These are phyloP conservation scores for Aphanomyces astaci DNA, from an alignment of 352 stramenopile genomes.

Conservation along the genomic window DNA sequence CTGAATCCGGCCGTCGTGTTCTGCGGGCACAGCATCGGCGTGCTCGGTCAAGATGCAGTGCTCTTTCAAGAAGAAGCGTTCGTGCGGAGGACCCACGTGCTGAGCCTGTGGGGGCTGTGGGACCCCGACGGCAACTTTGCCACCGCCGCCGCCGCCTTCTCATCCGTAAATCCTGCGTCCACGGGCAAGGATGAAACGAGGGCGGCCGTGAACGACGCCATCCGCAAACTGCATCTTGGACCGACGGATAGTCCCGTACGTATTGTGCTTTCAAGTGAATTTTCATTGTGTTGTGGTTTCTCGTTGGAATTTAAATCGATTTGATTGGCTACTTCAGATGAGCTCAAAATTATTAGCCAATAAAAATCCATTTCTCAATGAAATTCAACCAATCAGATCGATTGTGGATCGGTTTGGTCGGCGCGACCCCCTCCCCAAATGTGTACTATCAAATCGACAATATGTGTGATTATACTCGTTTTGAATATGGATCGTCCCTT, in stretches of 20 bases:
- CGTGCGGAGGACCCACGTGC: slow-evolving; percentile 32
- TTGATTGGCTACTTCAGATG: too few relatives aligned
- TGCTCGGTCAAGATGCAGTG: slow-evolving; percentile 25
- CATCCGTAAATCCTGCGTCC: slow-evolving; percentile 33
- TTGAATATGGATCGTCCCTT: too few relatives aligned
- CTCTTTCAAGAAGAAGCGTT: slow-evolving; percentile 44
- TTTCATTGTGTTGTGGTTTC: too few relatives aligned
- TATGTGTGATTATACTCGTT: too few relatives aligned
- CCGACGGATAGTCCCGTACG: slow-evolving; percentile 47
- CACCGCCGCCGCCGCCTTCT: slow-evolving; percentile 62
- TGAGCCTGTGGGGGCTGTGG: slow-evolving; percentile 75
- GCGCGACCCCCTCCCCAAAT: too few relatives aligned
- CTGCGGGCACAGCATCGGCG: slow-evolving; percentile 68
- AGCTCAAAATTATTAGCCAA: too few relatives aligned
- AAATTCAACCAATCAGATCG: too few relatives aligned
- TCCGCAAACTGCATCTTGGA: slow-evolving; percentile 64
- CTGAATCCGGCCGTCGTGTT: slow-evolving; percentile 67
- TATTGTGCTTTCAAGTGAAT: neutral
- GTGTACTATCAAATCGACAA: too few relatives aligned
- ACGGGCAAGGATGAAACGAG: slow-evolving; percentile 42
- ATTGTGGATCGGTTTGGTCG: too few relatives aligned
- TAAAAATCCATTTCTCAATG: too few relatives aligned
- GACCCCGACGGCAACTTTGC: slow-evolving; percentile 75
- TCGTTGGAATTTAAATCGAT: neutral
- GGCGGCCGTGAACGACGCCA: slow-evolving; percentile 54